Conservation (phyloP, 2,329 filamentous ascomycete species). For the Colletotrichum filicis region DNA sequence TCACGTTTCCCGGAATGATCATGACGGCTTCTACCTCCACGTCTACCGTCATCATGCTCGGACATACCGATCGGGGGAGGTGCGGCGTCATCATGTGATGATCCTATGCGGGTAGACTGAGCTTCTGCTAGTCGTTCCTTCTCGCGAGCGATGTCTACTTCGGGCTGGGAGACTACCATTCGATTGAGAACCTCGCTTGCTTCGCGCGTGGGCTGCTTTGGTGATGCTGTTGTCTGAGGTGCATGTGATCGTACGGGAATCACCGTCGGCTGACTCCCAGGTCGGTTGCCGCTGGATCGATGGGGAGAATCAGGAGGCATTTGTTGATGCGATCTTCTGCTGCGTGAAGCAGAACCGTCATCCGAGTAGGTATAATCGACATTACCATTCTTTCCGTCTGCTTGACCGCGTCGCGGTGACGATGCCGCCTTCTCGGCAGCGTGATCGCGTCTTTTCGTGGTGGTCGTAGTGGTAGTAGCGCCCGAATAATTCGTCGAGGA, state of each 20-base stretch:
- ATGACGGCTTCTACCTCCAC: slow-evolving; percentile 66
- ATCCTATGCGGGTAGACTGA: slow-evolving; percentile 51
- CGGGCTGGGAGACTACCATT: slow-evolving; percentile 80
- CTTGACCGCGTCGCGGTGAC: slow-evolving; percentile 53
- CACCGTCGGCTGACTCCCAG: slow-evolving; percentile 44
- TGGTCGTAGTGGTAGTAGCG: slow-evolving; percentile 52
- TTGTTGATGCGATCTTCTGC: slow-evolving; percentile 51
- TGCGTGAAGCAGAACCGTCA: slow-evolving; percentile 51
- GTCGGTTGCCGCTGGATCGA: slow-evolving; percentile 49
- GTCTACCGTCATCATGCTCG: slow-evolving; percentile 58
- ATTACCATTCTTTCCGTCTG: slow-evolving; percentile 50
- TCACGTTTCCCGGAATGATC: slow-evolving; percentile 66
- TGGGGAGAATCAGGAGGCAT: slow-evolving; percentile 51
- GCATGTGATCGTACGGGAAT: slow-evolving; percentile 58
- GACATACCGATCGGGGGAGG: slow-evolving; percentile 57
- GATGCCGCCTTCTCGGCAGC: slow-evolving; percentile 56
- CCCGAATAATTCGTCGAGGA: slow-evolving; percentile 71
- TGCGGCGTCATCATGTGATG: slow-evolving; percentile 55
- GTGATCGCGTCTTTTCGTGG: slow-evolving; percentile 57
- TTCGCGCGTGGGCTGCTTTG: slow-evolving; percentile 75
- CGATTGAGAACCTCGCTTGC: slow-evolving; percentile 83
- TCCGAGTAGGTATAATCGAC: slow-evolving; percentile 42
- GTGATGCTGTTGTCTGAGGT: slow-evolving; percentile 57
- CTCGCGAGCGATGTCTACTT: slow-evolving; percentile 78
- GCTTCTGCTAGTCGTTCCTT: slow-evolving; percentile 75